Percentiles rank a stretch among this genome's conserved stretches.
Conservation (phyloP, 305 asterid species). For the Fraxinus dipetala region DNA sequence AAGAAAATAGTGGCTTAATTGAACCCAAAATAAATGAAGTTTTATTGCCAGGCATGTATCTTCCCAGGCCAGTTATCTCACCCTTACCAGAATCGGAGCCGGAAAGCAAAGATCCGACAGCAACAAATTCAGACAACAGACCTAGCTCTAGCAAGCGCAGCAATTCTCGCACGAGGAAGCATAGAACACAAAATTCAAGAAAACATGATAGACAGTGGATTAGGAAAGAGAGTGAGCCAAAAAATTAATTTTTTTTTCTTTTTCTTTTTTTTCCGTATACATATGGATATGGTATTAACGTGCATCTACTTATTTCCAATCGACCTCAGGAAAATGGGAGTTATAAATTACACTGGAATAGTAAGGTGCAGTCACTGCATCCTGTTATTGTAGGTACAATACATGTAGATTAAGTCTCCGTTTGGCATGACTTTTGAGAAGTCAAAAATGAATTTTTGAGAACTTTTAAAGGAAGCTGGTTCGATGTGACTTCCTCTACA, state of each 20-base stretch:
- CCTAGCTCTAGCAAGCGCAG: conserved; percentile 47
- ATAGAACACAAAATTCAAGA: conserved; percentile 47
- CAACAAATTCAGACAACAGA: conserved; percentile 33
- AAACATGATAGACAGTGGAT: conserved; percentile 65
- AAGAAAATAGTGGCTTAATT: conserved; percentile 77
- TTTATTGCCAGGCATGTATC: conserved; percentile 75
- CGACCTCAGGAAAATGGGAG: background rate
- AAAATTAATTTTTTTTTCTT: conserved; percentile 16
- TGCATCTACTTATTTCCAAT: background rate
- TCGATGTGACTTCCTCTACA: too few relatives aligned
- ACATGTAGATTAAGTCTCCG: background rate
- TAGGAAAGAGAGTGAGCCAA: conserved; percentile 43
- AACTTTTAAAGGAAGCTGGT: too few relatives aligned
- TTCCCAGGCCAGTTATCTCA: conserved; percentile 48
- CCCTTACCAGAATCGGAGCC: conserved; percentile 37
- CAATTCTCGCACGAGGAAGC: conserved; percentile 42
- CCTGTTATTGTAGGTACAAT: background rate
- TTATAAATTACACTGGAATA: background rate
- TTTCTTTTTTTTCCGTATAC: background rate
- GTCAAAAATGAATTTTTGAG: too few relatives aligned
- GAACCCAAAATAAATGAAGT: conserved; percentile 71
- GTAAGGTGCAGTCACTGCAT: background rate
- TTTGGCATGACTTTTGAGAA: too few relatives aligned
- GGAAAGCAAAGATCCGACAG: conserved; percentile 23
- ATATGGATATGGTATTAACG: conserved; percentile 5